These are phyloP conservation scores for Straminergon stramineum DNA, from an alignment of 225 moss, liverwort and hornwort species.

Conservation along the genomic window DNA sequence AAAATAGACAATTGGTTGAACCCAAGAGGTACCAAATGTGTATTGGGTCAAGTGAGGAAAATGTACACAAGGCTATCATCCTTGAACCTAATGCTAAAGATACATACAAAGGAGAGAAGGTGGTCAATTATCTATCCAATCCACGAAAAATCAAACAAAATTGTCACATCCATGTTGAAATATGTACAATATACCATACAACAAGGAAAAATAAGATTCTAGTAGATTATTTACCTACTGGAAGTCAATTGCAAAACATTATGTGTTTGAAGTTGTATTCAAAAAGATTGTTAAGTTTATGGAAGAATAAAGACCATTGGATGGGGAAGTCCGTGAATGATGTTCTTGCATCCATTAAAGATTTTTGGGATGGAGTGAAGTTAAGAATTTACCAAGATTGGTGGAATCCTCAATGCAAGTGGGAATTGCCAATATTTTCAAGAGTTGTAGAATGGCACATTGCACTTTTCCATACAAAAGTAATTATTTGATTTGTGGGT, in stretches of 20 bases:
- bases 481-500: background rate
- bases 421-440: background rate
- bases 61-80: background rate
- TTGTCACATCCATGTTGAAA: background rate
- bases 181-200: background rate
- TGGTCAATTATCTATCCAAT: background rate
- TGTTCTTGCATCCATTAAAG: background rate
- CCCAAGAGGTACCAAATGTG: background rate
- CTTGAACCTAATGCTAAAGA: background rate
- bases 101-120: accelerated
- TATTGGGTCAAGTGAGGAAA: background rate
- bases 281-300: background rate
- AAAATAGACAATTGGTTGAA: background rate
- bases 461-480: background rate
- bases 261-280: background rate
- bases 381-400: background rate
- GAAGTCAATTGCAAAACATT: background rate
- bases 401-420: background rate
- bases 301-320: background rate
- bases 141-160: background rate
- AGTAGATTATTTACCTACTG: background rate
- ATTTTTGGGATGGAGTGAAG: background rate
- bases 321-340: background rate
- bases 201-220: background rate
- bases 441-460: background rate